Percentiles rank a stretch among this genome's conserved stretches.
Evolutionary conservation across 2,329 filamentous ascomycete species (phyloP).

Genomic region (Colletotrichum sp.): DNA sequence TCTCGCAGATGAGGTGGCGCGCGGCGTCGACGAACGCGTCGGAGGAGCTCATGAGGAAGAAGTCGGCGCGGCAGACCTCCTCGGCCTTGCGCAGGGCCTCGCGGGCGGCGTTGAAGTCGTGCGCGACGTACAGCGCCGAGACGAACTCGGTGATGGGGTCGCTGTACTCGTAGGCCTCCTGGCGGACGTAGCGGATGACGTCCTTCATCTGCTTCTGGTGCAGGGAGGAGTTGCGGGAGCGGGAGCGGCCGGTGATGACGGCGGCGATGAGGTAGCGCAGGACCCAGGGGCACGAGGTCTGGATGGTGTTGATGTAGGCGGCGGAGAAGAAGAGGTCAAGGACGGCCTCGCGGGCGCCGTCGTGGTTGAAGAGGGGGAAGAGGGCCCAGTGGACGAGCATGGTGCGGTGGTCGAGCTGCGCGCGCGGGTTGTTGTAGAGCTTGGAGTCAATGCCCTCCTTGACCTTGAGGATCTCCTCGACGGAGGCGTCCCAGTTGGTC

Average conservation of each 20-base stretch:
- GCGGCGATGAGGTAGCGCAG: conserved; percentile 92
- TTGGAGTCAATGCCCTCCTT: conserved; percentile 92
- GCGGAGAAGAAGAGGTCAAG: conserved; percentile 98
- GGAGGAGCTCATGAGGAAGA: conserved; percentile 87
- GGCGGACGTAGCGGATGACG: conserved; percentile 90
- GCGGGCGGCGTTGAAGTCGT: conserved; percentile 87
- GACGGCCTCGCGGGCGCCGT: conserved; percentile 85
- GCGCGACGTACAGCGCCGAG: conserved; percentile 89
- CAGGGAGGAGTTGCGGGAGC: conserved; percentile 78
- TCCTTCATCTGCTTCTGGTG: conserved; percentile 99
- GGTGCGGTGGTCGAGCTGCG: conserved; percentile 93
- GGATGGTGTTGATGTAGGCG: conserved; percentile 98
- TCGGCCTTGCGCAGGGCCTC: conserved; percentile 90
- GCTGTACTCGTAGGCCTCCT: conserved; percentile 97
- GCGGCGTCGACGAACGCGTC: conserved; percentile 94
- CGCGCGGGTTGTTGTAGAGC: conserved; percentile 94
- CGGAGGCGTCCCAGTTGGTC: conserved; percentile 91
- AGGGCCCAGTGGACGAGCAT: conserved; percentile 99
- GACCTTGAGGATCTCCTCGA: conserved; percentile 90
- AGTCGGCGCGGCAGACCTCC: conserved; percentile 89
- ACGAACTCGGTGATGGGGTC: conserved; percentile 97
- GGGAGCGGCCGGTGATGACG: conserved; percentile 90
- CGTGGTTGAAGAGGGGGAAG: conserved; percentile 99
- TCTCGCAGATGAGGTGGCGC: conserved; percentile 95
- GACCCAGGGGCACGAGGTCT: conserved; percentile 96